These are phyloP conservation scores for Solanum dulcamara DNA, from an alignment of 257 asterid species.

Conservation along the genomic window DNA sequence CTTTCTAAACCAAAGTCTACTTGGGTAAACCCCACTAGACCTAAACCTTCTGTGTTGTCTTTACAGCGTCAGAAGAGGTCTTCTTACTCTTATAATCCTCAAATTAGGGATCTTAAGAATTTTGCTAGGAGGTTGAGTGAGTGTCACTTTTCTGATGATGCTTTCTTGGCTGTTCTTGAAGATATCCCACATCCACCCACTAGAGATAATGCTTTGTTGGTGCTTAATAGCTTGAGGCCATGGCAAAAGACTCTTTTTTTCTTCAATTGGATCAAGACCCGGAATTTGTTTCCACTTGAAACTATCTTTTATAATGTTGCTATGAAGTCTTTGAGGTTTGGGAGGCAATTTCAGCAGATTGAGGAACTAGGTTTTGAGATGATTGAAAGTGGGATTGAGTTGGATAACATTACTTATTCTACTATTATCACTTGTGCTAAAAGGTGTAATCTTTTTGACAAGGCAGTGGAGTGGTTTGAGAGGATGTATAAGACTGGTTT, in stretches of 20 bases:
- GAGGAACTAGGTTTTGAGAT: conserved; percentile 78
- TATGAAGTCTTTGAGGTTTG: conserved; percentile 85
- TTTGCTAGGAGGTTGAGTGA: conserved; percentile 63
- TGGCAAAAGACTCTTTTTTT: conserved; percentile 68
- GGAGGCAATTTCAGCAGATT: conserved; percentile 62
- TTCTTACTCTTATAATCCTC: conserved; percentile 49
- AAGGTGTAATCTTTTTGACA: conserved; percentile 70
- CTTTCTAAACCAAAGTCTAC: conserved; percentile 72
- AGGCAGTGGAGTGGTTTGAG: conserved; percentile 98
- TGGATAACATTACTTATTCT: conserved; percentile 83
- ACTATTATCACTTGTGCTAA: conserved; percentile 90
- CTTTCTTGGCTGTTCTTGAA: conserved; percentile 39
- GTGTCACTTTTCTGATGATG: conserved; percentile 35
- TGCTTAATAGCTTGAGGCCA: conserved; percentile 49
- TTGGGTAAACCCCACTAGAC: conserved; percentile 90
- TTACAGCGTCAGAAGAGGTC: conserved; percentile 77
- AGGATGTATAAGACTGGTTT: conserved; percentile 90
- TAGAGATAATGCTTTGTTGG: conserved; percentile 60
- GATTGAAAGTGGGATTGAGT: conserved; percentile 52
- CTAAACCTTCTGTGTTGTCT: conserved; percentile 70
- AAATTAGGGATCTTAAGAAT: conserved; percentile 45
- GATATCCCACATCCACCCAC: conserved; percentile 48
- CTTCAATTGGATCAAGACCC: conserved; percentile 66
- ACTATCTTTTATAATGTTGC: conserved; percentile 83
- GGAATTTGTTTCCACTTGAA: conserved; percentile 53